Base-by-base conservation (phyloP, 441 rosid species). In the Breynia disticha region DNA sequence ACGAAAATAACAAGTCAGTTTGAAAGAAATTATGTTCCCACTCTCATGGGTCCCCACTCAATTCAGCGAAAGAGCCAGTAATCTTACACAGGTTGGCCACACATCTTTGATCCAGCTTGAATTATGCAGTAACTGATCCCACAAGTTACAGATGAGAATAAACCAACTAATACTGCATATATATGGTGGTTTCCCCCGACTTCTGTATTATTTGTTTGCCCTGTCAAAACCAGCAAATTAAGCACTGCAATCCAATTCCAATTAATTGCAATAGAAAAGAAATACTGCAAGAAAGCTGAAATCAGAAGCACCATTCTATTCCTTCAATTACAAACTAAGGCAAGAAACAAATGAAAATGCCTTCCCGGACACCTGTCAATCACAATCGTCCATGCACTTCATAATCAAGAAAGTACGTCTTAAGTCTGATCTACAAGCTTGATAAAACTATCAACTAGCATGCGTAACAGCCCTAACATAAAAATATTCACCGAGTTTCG, bases 61-160 rank as follows among this genome's bases (percentile, higher is more conserved):
- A 0, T 46, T 46, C 48, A 7, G 9, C 7, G 15, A 46, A 46
- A 8, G 10, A 13, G 14, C 11, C 11, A 11, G 16, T 46, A 61
- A 70, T 56, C 94, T 79, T 76, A 90, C 97, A 87, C 63, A 55
- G 97, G 91, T 69, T 84, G 95, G 66, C 78, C 94, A 14, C 83
- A 80, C 52, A 90, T 86, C 76, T 73, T 84, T 56, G 95, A 87
- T 57, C 81, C 89, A 62, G 91, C 85, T 66, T 72, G 80, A 62
- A 82, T 78, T n/a, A 87, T 78, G 73, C 86, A 90, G 59, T 73
- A 83, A 75, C 79, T 81, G 67, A 83, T 68, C 65, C 97, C 97
- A 67, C 94, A 84, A 69, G 87, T 74, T 65, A 84, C 48, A 19
- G 95, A 82, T 55, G 97, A 83, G 56, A 87, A 64, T 37, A 84